Evolutionary conservation across 2,329 filamentous ascomycete species (phyloP).

Genomic region (Pseudocercospora crystallina): DNA sequence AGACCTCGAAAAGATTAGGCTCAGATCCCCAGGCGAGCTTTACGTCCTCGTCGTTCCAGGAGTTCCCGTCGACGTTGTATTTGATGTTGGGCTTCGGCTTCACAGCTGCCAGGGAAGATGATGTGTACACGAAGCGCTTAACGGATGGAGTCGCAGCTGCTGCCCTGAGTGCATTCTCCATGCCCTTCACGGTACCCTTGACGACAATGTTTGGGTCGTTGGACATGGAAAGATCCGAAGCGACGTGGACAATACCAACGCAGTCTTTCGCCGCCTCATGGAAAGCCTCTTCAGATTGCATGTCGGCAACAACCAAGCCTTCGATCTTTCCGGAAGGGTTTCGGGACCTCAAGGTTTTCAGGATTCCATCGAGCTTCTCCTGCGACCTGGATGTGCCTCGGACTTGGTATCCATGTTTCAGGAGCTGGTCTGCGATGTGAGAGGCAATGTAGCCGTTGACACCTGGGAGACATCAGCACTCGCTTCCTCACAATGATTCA

Average conservation of each 20-base stretch:
- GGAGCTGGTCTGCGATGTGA: conserved; percentile 2
- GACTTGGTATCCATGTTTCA: conserved; percentile 1
- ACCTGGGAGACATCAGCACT: too few relatives aligned
- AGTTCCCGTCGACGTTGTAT: neutral
- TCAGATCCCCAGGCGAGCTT: neutral
- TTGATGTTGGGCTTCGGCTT: neutral
- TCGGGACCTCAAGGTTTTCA: neutral
- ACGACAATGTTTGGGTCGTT: conserved; percentile 1
- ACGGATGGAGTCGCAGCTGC: neutral
- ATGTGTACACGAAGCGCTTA: conserved; percentile 5
- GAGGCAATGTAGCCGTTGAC: conserved; percentile 3
- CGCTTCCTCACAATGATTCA: too few relatives aligned
- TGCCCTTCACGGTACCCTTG: neutral
- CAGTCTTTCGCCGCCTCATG: neutral
- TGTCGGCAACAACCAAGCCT: conserved; percentile 1
- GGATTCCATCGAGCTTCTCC: neutral
- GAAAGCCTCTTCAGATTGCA: neutral
- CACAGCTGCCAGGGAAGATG: neutral
- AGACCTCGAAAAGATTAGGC: neutral
- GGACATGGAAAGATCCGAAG: conserved; percentile 1
- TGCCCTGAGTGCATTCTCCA: conserved; percentile 1
- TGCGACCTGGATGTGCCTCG: conserved; percentile 5
- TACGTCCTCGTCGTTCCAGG: conserved; percentile 4
- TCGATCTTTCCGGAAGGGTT: neutral
- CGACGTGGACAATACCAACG: neutral